Percentiles rank a stretch among this genome's conserved stretches.
These are phyloP conservation scores for Sugiyamaella marilandica DNA, from an alignment of 805 yeast species.

Conservation along the genomic window DNA sequence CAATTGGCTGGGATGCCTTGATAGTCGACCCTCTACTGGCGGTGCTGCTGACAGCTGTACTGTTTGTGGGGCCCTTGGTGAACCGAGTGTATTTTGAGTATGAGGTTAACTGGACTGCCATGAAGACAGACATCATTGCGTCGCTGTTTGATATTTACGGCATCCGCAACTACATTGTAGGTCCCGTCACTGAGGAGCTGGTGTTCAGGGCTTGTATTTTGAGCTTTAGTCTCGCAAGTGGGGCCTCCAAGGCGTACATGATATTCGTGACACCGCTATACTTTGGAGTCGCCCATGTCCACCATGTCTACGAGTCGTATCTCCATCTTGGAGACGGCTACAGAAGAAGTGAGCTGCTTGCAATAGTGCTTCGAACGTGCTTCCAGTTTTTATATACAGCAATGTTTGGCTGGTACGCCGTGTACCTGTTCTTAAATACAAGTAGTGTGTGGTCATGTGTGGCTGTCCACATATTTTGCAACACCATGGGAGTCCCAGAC, in stretches of 20 bases:
- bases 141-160: conserved; percentile 37
- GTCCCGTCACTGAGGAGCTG: conserved; percentile 76
- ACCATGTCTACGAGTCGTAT: conserved; percentile 57
- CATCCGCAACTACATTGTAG: conserved; percentile 56
- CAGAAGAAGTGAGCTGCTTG: conserved; percentile 14
- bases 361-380: conserved; percentile 36
- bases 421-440: conserved; percentile 48
- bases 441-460: conserved; percentile 54
- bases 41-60: conserved; percentile 33
- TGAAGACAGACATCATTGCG: conserved; percentile 21
- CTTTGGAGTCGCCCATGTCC: conserved; percentile 76
- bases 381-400: conserved; percentile 64
- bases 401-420: conserved; percentile 65
- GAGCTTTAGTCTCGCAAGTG: conserved; percentile 26
- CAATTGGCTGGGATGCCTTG: not conserved
- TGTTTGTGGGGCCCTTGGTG: conserved; percentile 48
- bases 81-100: conserved; percentile 31
- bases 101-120: conserved; percentile 14
- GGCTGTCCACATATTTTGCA: conserved; percentile 62
- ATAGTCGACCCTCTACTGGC: conserved; percentile 22
- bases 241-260: conserved; percentile 21
- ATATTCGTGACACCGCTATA: conserved; percentile 51
- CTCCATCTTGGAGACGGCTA: conserved; percentile 15
- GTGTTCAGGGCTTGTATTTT: conserved; percentile 53
- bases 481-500: conserved; percentile 63